phyloP scores from a whole-genome alignment of 2,329 filamentous ascomycete species.

The Ophiostoma piceae region DNA sequence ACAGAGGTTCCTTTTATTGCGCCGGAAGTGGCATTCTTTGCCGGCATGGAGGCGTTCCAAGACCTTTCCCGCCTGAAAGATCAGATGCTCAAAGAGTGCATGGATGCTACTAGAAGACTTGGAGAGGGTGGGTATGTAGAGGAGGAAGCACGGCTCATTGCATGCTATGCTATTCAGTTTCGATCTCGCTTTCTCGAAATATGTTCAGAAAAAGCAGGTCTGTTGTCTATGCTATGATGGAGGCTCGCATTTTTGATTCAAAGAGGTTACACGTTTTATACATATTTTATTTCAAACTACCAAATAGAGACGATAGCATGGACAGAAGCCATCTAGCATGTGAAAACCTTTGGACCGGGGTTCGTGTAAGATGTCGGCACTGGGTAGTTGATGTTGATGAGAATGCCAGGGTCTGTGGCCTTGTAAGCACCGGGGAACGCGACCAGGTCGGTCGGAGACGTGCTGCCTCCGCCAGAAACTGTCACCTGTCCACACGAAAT shows the following conservation, averaged over 20 bases:
- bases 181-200: conserved; percentile 7
- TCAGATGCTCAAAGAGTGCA: conserved; percentile 23
- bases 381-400: conserved; percentile 31
- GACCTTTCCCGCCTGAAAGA: conserved; percentile 18
- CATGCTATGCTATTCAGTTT: conserved; percentile 24
- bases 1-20: conserved; percentile 15
- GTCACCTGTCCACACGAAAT: conserved; percentile 31
- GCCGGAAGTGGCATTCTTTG: neutral
- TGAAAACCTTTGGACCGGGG: conserved; percentile 26
- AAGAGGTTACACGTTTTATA: neutral
- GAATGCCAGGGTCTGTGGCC: conserved; percentile 28
- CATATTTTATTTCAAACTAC: neutral
- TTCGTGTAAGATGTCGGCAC: conserved; percentile 29
- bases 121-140: conserved; percentile 15
- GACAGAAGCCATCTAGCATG: conserved; percentile 12
- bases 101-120: conserved; percentile 17
- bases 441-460: conserved; percentile 23
- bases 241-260: neutral
- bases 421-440: conserved; percentile 30
- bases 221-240: neutral
- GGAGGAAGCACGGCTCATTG: conserved; percentile 20
- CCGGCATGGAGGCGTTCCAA: conserved; percentile 21
- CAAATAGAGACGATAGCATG: neutral
- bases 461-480: conserved; percentile 30
- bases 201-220: neutral